A percentile compares a stretch with the other conserved stretches of the same genome.
phyloP scores from a whole-genome alignment of 2,329 filamentous ascomycete species.

The Domatiomyces catenatus region DNA sequence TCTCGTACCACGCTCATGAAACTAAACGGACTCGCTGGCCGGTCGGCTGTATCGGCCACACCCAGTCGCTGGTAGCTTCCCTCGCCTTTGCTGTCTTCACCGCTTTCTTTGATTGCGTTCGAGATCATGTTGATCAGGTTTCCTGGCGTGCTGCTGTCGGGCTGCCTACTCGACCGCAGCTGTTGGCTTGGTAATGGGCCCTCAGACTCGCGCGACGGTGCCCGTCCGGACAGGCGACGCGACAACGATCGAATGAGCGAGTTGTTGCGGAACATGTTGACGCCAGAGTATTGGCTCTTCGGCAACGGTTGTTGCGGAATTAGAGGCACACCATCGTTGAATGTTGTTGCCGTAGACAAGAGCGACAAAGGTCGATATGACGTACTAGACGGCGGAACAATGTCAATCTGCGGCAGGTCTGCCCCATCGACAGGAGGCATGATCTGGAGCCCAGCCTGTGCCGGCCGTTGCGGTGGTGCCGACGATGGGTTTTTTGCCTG shows the following conservation, averaged over 20 bases:
- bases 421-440: neutral
- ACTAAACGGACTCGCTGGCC: constrained; percentile 53
- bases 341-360: constrained; percentile 5
- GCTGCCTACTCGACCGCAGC: constrained; percentile 5
- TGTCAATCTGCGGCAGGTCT: constrained; percentile 8
- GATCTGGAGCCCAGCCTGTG: neutral
- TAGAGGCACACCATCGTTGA: constrained; percentile 12
- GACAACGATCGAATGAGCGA: constrained; percentile 15
- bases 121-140: constrained; percentile 15
- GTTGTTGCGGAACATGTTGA: constrained; percentile 10
- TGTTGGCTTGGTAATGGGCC: constrained; percentile 14
- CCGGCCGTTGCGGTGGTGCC: neutral
- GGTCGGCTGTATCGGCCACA: constrained; percentile 40
- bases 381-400: constrained; percentile 10
- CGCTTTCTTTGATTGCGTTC: constrained; percentile 8
- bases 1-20: constrained; percentile 45
- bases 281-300: constrained; percentile 3
- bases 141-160: constrained; percentile 10
- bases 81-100: constrained; percentile 3
- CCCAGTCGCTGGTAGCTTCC: constrained; percentile 8
- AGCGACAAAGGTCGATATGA: constrained; percentile 4
- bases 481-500: neutral
- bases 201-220: constrained; percentile 4
- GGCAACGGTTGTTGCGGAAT: neutral
- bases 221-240: constrained; percentile 12